phyloP scores from a whole-genome alignment of 2,329 filamentous ascomycete genomes.

The Neopestalotiopsis sp. region DNA sequence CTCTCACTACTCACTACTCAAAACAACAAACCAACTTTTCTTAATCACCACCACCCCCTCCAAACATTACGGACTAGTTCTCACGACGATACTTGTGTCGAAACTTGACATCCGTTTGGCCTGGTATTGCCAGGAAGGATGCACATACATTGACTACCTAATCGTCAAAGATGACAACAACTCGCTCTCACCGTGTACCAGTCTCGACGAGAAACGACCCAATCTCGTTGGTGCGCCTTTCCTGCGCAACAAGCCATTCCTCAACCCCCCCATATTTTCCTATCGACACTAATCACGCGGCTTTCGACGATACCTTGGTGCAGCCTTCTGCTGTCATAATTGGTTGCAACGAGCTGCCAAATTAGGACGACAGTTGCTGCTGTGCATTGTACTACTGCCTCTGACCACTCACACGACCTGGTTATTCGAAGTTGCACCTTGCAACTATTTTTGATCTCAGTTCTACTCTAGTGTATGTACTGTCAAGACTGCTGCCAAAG shows the following conservation, averaged over 20 bases:
- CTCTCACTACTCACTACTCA: conserved; percentile 21
- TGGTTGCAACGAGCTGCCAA: neutral
- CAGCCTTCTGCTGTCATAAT: neutral
- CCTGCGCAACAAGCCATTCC: conserved; percentile 6
- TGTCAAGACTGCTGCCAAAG: too few species aligned
- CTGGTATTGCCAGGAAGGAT: neutral
- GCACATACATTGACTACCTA: neutral
- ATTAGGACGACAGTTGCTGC: too few species aligned
- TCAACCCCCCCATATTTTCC: conserved; percentile 7
- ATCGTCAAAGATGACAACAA: neutral
- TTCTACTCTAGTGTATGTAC: too few species aligned
- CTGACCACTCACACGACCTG: too few species aligned
- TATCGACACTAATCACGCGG: conserved; percentile 8
- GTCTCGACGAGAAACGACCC: conserved; percentile 23
- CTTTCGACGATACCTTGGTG: neutral
- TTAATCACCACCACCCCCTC: conserved; percentile 30
- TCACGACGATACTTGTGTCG: neutral
- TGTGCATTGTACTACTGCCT: too few species aligned
- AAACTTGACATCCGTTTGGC: too few species aligned
- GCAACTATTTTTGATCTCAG: too few species aligned
- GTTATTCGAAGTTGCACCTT: too few species aligned
- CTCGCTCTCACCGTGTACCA: neutral
- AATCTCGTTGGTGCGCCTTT: conserved; percentile 21
- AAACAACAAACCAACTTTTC: conserved; percentile 25
- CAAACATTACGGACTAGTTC: neutral